Evolutionary conservation across 306 rosid species (phyloP).

Genomic region (Sesbania bispinosa): DNA sequence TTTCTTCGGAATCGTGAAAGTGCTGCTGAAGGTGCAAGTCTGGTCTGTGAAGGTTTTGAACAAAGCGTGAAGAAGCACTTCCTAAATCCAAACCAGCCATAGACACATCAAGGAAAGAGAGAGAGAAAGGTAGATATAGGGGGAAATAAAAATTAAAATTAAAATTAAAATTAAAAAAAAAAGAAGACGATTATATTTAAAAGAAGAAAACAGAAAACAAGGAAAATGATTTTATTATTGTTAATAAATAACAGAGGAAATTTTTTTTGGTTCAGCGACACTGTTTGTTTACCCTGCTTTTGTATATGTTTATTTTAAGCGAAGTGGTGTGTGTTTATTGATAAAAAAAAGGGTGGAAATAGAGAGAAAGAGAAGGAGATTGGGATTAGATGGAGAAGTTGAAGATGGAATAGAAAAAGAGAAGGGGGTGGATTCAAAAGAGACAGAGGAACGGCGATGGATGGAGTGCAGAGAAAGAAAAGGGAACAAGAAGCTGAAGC

Average conservation of each 20-base stretch:
- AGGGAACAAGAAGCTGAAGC: slow-evolving; percentile 5
- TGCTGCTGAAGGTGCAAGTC: slow-evolving; percentile 60
- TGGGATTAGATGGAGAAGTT: neutral
- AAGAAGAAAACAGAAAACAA: slow-evolving; percentile 58
- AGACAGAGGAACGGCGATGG: slow-evolving; percentile 14
- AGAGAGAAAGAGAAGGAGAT: neutral
- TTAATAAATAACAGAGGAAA: neutral
- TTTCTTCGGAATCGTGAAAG: slow-evolving; percentile 32
- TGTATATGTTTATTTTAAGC: slow-evolving; percentile 52
- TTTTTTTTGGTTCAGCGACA: slow-evolving; percentile 23
- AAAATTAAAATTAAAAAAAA: neutral
- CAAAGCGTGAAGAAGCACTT: slow-evolving; percentile 66
- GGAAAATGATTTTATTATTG: slow-evolving; percentile 44
- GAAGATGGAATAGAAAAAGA: slow-evolving; percentile 29
- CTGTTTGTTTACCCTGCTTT: slow-evolving; percentile 32
- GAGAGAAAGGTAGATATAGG: slow-evolving; percentile 21
- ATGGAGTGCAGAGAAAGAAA: slow-evolving; percentile 55
- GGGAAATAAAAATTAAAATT: too few species aligned
- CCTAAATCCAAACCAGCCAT: slow-evolving; percentile 99
- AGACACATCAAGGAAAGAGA: slow-evolving; percentile 37
- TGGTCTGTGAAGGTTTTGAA: slow-evolving; percentile 62
- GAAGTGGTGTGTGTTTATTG: slow-evolving; percentile 36
- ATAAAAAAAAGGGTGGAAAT: too few species aligned
- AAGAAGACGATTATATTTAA: slow-evolving; percentile 25
- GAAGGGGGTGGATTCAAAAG: slow-evolving; percentile 12